Base-by-base conservation (phyloP, 2,329 filamentous ascomycete genomes). In the Lachnellula willkommii region DNA sequence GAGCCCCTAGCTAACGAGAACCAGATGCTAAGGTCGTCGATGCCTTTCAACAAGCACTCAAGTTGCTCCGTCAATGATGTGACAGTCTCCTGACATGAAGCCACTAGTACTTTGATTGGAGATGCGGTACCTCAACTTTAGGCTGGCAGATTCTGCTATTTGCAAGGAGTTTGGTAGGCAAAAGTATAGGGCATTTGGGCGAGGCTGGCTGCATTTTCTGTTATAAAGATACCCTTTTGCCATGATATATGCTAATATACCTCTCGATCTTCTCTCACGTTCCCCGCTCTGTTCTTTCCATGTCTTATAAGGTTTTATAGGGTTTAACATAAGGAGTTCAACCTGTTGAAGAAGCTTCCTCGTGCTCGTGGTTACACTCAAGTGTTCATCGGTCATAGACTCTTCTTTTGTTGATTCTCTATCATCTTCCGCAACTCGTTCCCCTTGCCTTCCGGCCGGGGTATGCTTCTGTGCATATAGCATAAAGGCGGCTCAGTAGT, bases 11-110 rank as follows among this genome's bases (percentile, higher is more conserved):
- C 48, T 54, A 52, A 52, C 20, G 15, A 53, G 24, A 24, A 47
- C 68, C 61, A 79, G 76, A 79, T 59, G 70, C 72, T 22, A 79
- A 84, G 64, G 83, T 85, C 52, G 79, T 85, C 12, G 75, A 77
- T 50, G 82, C 82, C 17, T 85, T 85, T 68, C 80, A 85, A 66
- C 83, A 76, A 64, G 82, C 82, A 20, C 67, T 85, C 59, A 80
- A 56, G n/a, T 22, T 60, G 24, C 45, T 60, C 9, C 43, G 50
- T 37, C 15, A 39, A 28, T 55, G 50, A 55, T 36, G 37, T 17
- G 11, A 32, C 9, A 32, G 9, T 32, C 9, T 32, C 28, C 28
- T 32, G 28, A 3, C 9, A 32, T 2, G 28, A 9, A 32, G 9
- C 28, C 9, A 8, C 9, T 9, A 8, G 9, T 12, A 32, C 3